phyloP scores from a whole-genome alignment of 495 filamentous ascomycete species.

The Neurospora terricola region DNA sequence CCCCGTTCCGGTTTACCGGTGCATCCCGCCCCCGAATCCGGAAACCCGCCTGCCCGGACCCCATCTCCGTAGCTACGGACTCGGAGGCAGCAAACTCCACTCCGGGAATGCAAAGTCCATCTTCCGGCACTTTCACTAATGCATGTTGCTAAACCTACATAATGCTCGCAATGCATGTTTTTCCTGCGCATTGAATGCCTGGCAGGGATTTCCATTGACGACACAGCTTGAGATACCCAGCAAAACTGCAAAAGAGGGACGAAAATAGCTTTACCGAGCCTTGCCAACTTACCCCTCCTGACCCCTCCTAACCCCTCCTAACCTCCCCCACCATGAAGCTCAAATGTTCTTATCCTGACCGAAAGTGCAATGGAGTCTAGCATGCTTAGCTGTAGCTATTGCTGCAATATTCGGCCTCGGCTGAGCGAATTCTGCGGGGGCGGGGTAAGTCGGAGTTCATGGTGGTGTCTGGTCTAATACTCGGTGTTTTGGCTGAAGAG shows the following conservation, averaged over 20 bases:
- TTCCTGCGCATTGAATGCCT: background rate
- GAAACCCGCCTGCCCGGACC: background rate
- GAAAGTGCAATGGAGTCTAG: background rate
- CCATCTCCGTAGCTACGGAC: background rate
- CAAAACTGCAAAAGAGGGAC: background rate
- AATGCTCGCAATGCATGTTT: background rate
- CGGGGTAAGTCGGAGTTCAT: background rate
- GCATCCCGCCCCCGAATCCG: background rate
- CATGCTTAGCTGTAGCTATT: background rate
- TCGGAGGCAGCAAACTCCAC: background rate
- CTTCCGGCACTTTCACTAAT: background rate
- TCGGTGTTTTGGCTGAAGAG: background rate
- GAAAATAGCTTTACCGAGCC: background rate
- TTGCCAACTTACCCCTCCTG: background rate
- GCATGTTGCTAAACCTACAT: background rate
- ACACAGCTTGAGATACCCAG: background rate
- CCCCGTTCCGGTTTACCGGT: background rate
- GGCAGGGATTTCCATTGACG: background rate
- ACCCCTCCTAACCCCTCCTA: background rate
- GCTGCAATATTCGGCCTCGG: background rate
- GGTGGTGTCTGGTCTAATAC: background rate
- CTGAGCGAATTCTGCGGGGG: background rate
- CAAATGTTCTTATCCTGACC: background rate
- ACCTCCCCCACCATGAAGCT: background rate
- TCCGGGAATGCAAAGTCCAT: background rate